A percentile compares a stretch with the other conserved stretches of the same genome.
Conservation (phyloP, 768 basidiomycete species). For the Russula vinacea region DNA sequence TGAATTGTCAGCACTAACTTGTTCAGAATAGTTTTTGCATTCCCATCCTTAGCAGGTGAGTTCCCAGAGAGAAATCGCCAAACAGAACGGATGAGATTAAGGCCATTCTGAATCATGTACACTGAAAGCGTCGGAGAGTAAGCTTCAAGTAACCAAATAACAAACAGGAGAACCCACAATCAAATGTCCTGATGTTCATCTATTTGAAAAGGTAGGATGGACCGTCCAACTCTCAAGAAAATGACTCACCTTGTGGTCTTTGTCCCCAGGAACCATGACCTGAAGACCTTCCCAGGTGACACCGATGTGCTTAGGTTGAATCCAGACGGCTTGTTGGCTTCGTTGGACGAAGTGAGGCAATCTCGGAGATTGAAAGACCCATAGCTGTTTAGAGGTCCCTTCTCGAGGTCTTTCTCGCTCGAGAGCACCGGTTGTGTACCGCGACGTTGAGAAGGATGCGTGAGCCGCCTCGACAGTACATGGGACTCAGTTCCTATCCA, state of each 20-base stretch:
- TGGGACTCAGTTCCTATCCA: not conserved
- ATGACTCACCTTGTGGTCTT: slow-evolving; percentile 50
- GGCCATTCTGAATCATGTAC: slow-evolving; percentile 9
- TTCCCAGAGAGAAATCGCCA: not conserved
- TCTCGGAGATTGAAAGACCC: slow-evolving; percentile 61
- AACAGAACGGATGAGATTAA: slow-evolving; percentile 11
- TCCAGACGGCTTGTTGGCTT: slow-evolving; percentile 59
- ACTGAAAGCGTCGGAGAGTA: slow-evolving; percentile 2
- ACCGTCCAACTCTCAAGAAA: not conserved
- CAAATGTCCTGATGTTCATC: slow-evolving; percentile 61
- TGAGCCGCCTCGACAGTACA: not conserved
- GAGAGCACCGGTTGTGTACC: not conserved
- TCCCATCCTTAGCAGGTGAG: not conserved
- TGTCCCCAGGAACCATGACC: slow-evolving; percentile 57
- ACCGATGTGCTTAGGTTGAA: slow-evolving; percentile 72
- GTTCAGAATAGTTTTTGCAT: slow-evolving; percentile 13
- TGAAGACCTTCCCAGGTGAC: slow-evolving; percentile 70
- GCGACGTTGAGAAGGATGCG: not conserved
- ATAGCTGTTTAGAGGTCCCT: slow-evolving; percentile 42
- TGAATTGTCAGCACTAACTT: slow-evolving; percentile 3
- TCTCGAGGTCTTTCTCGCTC: slow-evolving; percentile 39
- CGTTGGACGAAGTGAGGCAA: slow-evolving; percentile 64
- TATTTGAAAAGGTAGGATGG: slow-evolving; percentile 31
- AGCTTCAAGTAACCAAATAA: not conserved
- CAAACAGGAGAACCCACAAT: slow-evolving; percentile 41